Evolutionary conservation across 805 yeast genomes (phyloP), one percentile per base, ranked within the genome.

Genomic region (Suhomyces sp.): DNA sequence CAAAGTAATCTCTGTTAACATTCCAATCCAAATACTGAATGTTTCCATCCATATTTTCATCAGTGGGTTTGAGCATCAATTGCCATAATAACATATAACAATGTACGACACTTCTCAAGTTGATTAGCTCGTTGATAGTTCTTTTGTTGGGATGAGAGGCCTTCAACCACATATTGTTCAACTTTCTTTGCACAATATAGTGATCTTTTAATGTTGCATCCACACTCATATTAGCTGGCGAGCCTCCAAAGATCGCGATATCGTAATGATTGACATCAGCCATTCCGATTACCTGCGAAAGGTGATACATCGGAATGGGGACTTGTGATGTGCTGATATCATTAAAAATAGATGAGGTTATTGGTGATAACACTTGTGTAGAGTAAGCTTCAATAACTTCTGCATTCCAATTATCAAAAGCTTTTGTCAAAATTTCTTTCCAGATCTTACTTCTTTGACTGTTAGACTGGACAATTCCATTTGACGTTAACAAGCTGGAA

Each of bases 191-290:
- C 4, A 64, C 70, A 15, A 56, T 46, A 14, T 45, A 36, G 33
- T 56, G 53, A 39, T 68, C 73, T 32, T 65, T 63, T 19, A 44
- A 33, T 2, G 66, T 61, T 2, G 65, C 69, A 19, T 46, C 51
- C 4, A 68, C 72, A 40, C 70, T 83, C 81, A 83, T 80, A 48
- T 88, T 74, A 61, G 83, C 77, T 1, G 93, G 93, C 6, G 88
- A 84, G 1, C 96, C 96, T 2, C 90, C 81, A 55, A 69, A 81
- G 4, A 84, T 80, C 35, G 83, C 83, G 38, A 84, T 77, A 56
- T 87, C 95, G 56, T 83, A 81, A 43, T 84, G 87, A 37, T 84
- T 80, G 19, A 83, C 72, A 33, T 85, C 76, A 53, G 86, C 43
- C 42, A 65, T 51, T 1, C 70, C 73, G 28, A 79, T 74, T 11